phyloP scores from a whole-genome alignment of 352 stramenopile species.

The Phytophthora capsici region DNA sequence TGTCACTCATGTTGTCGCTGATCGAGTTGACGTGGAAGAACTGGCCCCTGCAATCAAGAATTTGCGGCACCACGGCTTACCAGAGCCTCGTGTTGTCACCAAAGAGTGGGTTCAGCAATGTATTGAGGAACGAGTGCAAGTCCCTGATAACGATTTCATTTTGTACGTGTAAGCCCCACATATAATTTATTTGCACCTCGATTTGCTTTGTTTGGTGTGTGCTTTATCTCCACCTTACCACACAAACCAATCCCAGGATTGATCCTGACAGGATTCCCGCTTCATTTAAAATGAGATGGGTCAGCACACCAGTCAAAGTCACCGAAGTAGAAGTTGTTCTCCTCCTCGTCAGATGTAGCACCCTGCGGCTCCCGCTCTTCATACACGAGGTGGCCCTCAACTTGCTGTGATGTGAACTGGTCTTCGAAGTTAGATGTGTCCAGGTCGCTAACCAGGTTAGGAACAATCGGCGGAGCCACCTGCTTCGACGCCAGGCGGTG shows the following conservation, averaged over 20 bases:
- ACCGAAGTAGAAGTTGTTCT: constrained; percentile 57
- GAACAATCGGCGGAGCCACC: constrained; percentile 65
- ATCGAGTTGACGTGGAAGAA: constrained; percentile 40
- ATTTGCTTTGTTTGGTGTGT: too few species aligned
- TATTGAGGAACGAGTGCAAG: constrained; percentile 48
- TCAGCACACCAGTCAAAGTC: constrained; percentile 83
- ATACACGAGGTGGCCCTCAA: constrained; percentile 67
- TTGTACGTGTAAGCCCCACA: constrained; percentile 52
- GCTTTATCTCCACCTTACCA: too few species aligned
- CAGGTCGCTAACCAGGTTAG: constrained; percentile 46
- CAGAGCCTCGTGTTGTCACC: constrained; percentile 63
- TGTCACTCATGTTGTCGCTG: constrained; percentile 76
- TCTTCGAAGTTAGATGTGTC: constrained; percentile 83
- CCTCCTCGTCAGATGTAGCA: constrained; percentile 32
- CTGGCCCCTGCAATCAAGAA: constrained; percentile 53
- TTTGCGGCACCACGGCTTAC: constrained; percentile 48
- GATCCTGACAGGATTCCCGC: too few species aligned
- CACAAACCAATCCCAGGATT: too few species aligned
- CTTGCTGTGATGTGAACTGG: constrained; percentile 75
- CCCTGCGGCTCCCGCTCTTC: constrained; percentile 48
- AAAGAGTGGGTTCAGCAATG: constrained; percentile 70
- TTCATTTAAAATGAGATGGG: constrained; percentile 51
- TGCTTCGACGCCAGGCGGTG: constrained; percentile 79
- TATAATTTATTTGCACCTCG: constrained; percentile 52
- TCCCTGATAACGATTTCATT: constrained; percentile 64